Percentiles rank a stretch among this genome's conserved stretches.
phyloP scores from a whole-genome alignment of 177 flowering plant genomes.

The Vitis hybrid region DNA sequence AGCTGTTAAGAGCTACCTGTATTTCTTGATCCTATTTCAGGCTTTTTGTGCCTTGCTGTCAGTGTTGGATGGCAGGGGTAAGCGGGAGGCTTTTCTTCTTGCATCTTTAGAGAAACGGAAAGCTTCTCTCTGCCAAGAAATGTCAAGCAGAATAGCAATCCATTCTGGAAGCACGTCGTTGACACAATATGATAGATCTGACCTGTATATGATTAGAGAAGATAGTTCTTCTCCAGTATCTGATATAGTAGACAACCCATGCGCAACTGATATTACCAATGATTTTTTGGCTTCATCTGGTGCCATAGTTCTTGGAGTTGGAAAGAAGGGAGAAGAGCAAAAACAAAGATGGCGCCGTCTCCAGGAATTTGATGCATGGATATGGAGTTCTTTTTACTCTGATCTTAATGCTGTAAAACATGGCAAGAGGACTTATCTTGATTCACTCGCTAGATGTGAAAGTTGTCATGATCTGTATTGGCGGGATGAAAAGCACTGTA shows the following conservation, averaged over 20 bases:
- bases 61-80: conserved; percentile 72
- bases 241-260: conserved; percentile 68
- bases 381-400: conserved; percentile 76
- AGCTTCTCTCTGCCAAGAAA: conserved; percentile 54
- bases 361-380: conserved; percentile 79
- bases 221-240: conserved; percentile 85
- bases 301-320: conserved; percentile 42
- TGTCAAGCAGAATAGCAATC: conserved; percentile 38
- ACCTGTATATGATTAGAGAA: conserved; percentile 39
- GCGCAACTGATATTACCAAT: conserved; percentile 23
- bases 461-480: conserved; percentile 92
- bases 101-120: conserved; percentile 63
- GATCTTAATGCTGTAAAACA: conserved; percentile 69
- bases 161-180: conserved; percentile 26
- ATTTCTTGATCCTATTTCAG: conserved; percentile 39
- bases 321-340: conserved; percentile 54
- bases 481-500: conserved; percentile 98
- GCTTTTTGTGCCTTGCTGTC: conserved; percentile 63
- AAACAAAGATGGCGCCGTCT: conserved; percentile 51
- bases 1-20: not conserved
- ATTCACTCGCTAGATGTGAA: conserved; percentile 77
- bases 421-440: conserved; percentile 63
- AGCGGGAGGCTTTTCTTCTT: conserved; percentile 73
- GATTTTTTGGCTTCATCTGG: conserved; percentile 40
- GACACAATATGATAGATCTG: conserved; percentile 43